phyloP scores from a whole-genome alignment of 2,329 filamentous ascomycete genomes.

The Saccharata proteae region DNA sequence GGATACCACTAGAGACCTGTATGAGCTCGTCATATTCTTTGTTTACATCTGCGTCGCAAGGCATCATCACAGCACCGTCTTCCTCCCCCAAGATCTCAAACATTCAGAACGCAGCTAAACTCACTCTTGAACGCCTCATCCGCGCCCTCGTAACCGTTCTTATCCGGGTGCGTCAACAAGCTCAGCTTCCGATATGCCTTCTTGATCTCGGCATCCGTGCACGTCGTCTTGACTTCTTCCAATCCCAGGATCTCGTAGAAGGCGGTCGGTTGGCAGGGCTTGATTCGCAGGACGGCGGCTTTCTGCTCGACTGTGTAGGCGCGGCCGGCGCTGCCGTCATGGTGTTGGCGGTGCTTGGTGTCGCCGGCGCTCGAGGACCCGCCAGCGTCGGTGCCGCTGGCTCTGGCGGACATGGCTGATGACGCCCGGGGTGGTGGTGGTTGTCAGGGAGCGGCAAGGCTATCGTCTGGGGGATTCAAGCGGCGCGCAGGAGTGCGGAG shows the following conservation, averaged over 20 bases:
- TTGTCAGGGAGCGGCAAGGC: slow-evolving; percentile 6
- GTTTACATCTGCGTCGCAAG: no score
- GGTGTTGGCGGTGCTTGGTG: slow-evolving; percentile 47
- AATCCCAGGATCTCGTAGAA: slow-evolving; percentile 93
- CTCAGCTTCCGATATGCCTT: slow-evolving; percentile 95
- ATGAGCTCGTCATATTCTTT: no score
- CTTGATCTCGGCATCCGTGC: slow-evolving; percentile 78
- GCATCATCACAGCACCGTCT: slow-evolving; percentile 1
- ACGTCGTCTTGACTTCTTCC: slow-evolving; percentile 49
- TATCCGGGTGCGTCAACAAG: slow-evolving; percentile 92
- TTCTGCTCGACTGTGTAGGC: slow-evolving; percentile 84
- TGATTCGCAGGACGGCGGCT: slow-evolving; percentile 78
- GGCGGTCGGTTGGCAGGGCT: slow-evolving; percentile 68
- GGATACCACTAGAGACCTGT: slow-evolving; percentile 70
- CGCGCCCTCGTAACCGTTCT: slow-evolving; percentile 90
- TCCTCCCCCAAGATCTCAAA: not conserved
- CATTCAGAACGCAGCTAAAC: slow-evolving; percentile 14
- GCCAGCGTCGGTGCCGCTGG: slow-evolving; percentile 29
- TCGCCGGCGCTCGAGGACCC: slow-evolving; percentile 21
- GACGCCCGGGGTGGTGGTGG: not conserved
- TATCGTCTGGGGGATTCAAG: no score
- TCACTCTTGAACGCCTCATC: slow-evolving; percentile 93
- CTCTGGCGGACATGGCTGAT: slow-evolving; percentile 29
- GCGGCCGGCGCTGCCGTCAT: slow-evolving; percentile 64
- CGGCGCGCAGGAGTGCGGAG: slow-evolving; percentile 6